phyloP scores from a whole-genome alignment of 2,329 filamentous ascomycete genomes.

The Gaeumannomyces sp. region DNA sequence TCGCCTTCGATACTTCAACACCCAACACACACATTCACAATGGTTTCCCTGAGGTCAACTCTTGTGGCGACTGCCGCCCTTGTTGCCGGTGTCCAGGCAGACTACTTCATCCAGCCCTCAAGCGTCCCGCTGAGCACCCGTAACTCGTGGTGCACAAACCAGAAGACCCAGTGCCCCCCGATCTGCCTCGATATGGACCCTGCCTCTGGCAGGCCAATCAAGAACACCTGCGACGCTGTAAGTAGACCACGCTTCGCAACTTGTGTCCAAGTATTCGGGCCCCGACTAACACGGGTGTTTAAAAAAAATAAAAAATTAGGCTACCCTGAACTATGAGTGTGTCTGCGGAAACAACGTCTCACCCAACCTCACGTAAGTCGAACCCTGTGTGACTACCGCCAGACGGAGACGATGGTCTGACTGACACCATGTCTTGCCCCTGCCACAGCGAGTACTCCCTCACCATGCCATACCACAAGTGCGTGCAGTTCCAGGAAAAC shows the following conservation, averaged over 20 bases:
- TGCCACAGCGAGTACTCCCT: slow-evolving; percentile 73
- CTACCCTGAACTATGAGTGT: slow-evolving; percentile 60
- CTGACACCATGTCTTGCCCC: slow-evolving; percentile 30
- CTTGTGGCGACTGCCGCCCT: slow-evolving; percentile 48
- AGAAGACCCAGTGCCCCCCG: slow-evolving; percentile 59
- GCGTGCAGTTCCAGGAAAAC: slow-evolving; percentile 64
- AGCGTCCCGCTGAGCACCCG: slow-evolving; percentile 43
- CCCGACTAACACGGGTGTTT: neutral
- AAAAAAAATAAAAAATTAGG: neutral
- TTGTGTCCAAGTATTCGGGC: neutral
- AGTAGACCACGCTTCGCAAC: slow-evolving; percentile 17
- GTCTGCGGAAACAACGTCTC: slow-evolving; percentile 60
- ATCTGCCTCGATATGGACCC: slow-evolving; percentile 60
- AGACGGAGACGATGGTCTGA: neutral
- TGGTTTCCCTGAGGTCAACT: slow-evolving; percentile 49
- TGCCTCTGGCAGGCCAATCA: slow-evolving; percentile 35
- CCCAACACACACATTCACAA: slow-evolving; percentile 24
- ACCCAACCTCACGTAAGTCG: slow-evolving; percentile 10
- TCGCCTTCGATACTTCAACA: neutral
- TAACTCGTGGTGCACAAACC: slow-evolving; percentile 61
- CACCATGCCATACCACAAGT: slow-evolving; percentile 73
- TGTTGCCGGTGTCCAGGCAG: slow-evolving; percentile 45
- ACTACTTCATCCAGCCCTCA: slow-evolving; percentile 57
- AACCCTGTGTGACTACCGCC: neutral
- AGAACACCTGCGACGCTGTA: slow-evolving; percentile 65